Evolutionary conservation across 495 filamentous ascomycete species (phyloP), one percentile per base, ranked within the genome.

Genomic region (Cercophora scortea): DNA sequence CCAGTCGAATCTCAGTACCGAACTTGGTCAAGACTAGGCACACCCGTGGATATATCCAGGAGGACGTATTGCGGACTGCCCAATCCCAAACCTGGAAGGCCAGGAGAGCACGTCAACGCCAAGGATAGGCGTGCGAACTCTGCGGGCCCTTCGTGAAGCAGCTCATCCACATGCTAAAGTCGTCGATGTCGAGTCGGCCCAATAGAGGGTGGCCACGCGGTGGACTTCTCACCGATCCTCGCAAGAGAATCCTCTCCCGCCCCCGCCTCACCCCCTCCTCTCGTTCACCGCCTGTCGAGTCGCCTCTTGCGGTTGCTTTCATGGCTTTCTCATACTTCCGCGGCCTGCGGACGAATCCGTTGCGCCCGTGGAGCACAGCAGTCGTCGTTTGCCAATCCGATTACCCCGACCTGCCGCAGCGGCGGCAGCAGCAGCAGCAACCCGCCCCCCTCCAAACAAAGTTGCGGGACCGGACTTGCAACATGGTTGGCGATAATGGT

Each of bases 121-220:
- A 40, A 35, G 35, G 42, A 44, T 35, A 33, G 47, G 16, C 13
- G 19, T 43, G 39, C 40, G n/a, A 45, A 8, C 42, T 45, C 18
- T 15, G 9, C n/a, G 33, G 49, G 36, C 45, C 44, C 45, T 40
- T 47, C 15, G 42, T 41, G 41, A 51, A 49, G 34, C 38, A 1
- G 42, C 36, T 58, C 51, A 58, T 58, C 47, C 51, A 54, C 36
- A 35, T n/a, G 33, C 54, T 47, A 50, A 58, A 58, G 56, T 51
- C 39, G 11, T 25, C 19, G 10, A 38, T 33, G 51, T n/a, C 32
- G 40, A 12, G 45, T 9, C 45, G 34, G 33, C 25, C 56, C 51
- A 54, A 58, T 54, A 18, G 48, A 47, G 39, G 42, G 19, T 33
- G 42, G 17, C 40, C 45, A 38, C 36, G 41, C 45, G 18, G 32